Conservation (phyloP, 176 grass and related monocot genomes). For the Calamus simplicifolius region DNA sequence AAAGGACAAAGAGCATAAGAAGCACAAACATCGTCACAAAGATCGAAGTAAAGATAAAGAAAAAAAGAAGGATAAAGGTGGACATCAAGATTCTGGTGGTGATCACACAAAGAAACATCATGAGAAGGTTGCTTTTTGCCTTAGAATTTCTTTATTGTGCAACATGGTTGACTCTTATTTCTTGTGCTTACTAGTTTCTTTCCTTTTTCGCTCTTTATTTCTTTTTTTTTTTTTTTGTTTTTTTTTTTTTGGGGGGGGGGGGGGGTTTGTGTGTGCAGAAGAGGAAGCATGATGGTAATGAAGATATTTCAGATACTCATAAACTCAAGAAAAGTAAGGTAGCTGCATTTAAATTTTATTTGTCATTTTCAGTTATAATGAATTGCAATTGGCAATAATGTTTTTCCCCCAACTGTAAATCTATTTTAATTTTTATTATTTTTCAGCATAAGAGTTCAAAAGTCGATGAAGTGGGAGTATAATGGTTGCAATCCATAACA, state of each 20-base stretch:
- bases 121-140: slow-evolving; percentile 49
- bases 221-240: no score
- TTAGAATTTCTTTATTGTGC: not conserved
- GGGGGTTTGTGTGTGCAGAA: not conserved
- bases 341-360: no score
- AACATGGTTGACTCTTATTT: not conserved
- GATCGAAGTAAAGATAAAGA: slow-evolving; percentile 17
- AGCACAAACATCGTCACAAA: slow-evolving; percentile 22
- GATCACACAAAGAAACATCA: slow-evolving; percentile 89
- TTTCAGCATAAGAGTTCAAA: no score
- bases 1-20: slow-evolving; percentile 21
- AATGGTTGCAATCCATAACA: no score
- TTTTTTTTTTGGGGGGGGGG: no score
- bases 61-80: slow-evolving; percentile 54
- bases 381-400: no score
- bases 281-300: slow-evolving; percentile 37
- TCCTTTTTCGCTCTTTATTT: no score
- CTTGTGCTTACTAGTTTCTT: slow-evolving; percentile 5
- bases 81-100: slow-evolving; percentile 62
- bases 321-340: slow-evolving; percentile 37
- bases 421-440: no score
- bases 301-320: slow-evolving; percentile 33
- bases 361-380: no score
- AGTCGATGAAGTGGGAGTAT: no score
- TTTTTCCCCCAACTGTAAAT: no score